Evolutionary conservation across 768 basidiomycete genomes (phyloP).

Genomic region (Amanita pallidorosea): DNA sequence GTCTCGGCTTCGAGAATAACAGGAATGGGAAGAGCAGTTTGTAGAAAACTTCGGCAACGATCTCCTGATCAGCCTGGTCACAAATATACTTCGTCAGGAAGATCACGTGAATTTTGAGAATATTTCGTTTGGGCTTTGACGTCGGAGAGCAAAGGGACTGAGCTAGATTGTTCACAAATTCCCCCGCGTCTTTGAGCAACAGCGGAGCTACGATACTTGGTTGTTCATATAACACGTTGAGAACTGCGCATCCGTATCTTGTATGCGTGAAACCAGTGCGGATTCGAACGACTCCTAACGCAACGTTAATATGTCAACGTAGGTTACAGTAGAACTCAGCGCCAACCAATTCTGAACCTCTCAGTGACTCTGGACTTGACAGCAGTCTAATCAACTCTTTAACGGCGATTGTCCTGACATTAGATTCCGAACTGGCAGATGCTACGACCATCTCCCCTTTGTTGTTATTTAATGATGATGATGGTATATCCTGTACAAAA

Average conservation of each 20-base stretch:
- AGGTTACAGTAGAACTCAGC: neutral
- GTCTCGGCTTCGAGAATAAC: slow-evolving; percentile 60
- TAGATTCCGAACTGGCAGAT: slow-evolving; percentile 51
- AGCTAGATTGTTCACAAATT: slow-evolving; percentile 37
- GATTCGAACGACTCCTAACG: slow-evolving; percentile 45
- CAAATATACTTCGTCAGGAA: slow-evolving; percentile 46
- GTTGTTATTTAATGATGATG: neutral
- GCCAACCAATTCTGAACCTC: slow-evolving; percentile 33
- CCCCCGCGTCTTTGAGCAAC: slow-evolving; percentile 26
- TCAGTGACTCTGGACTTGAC: slow-evolving; percentile 18
- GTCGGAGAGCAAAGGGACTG: slow-evolving; percentile 21
- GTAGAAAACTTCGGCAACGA: slow-evolving; percentile 28
- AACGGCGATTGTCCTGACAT: slow-evolving; percentile 49
- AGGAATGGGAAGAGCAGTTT: slow-evolving; percentile 62
- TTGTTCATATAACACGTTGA: slow-evolving; percentile 56
- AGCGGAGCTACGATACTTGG: slow-evolving; percentile 35
- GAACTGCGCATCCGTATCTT: slow-evolving; percentile 53
- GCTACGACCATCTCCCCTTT: slow-evolving; percentile 32
- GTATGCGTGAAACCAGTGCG: slow-evolving; percentile 57
- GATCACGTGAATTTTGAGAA: slow-evolving; percentile 43
- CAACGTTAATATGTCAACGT: neutral
- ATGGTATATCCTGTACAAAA: slow-evolving; percentile 4
- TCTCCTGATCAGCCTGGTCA: slow-evolving; percentile 3
- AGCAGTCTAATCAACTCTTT: slow-evolving; percentile 35
- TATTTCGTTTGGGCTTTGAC: slow-evolving; percentile 37